These are phyloP conservation scores for Punica granatum DNA, from an alignment of 345 rosid species.

Conservation along the genomic window DNA sequence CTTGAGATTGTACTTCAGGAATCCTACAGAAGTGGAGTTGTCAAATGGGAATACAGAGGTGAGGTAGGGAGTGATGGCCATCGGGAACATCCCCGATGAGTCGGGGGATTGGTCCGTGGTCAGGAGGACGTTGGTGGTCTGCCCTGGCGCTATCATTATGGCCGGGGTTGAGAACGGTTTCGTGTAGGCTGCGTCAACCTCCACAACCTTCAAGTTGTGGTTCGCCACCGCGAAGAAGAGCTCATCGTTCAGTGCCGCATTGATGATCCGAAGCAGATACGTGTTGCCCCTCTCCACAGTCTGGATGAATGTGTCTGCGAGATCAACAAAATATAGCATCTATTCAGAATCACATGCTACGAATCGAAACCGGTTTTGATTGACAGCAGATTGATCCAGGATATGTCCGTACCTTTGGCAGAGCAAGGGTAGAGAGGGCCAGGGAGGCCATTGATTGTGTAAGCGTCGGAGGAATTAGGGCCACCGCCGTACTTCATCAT, in stretches of 20 bases:
- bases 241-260: conserved; percentile 55
- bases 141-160: conserved; percentile 61
- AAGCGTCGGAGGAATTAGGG: conserved; percentile 41
- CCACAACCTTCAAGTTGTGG: conserved; percentile 47
- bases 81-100: conserved; percentile 29
- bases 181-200: conserved; percentile 52
- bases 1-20: conserved; percentile 35
- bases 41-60: conserved; percentile 42
- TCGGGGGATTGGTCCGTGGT: conserved; percentile 29
- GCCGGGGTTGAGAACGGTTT: conserved; percentile 45
- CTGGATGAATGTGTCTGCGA: conserved; percentile 40
- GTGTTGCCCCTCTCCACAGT: conserved; percentile 46
- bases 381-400: no score
- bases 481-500: conserved; percentile 43
- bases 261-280: conserved; percentile 52
- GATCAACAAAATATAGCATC: neutral
- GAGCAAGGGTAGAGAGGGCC: conserved; percentile 70
- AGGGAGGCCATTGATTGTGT: conserved; percentile 60
- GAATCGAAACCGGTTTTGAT: no score
- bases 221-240: conserved; percentile 52
- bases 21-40: conserved; percentile 50
- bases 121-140: conserved; percentile 56
- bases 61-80: conserved; percentile 53
- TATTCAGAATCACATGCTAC: neutral
- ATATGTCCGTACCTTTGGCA: conserved; percentile 26